Percentiles rank a stretch among this genome's conserved stretches.
Evolutionary conservation across 176 grass and related monocot genomes (phyloP).

Genomic region (Poa annua): DNA sequence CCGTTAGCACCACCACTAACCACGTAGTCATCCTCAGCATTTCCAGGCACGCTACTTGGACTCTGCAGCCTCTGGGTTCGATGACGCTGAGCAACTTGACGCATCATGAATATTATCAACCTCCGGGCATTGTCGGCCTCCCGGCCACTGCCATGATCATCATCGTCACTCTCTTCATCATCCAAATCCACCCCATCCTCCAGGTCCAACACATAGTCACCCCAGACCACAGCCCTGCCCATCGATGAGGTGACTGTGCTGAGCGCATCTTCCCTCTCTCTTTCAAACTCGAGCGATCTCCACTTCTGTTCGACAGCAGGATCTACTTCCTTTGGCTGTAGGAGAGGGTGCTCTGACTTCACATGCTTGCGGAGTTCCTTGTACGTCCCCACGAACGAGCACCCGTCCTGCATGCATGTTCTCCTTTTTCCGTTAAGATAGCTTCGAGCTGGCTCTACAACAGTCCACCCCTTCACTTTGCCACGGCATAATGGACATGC

Average conservation of each 20-base stretch:
- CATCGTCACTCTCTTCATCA: constrained; percentile 62
- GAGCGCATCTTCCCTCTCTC: constrained; percentile 89
- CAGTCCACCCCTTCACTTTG: constrained; percentile 94
- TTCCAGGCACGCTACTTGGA: constrained; percentile 44
- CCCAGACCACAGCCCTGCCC: constrained; percentile 80
- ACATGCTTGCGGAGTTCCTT: constrained; percentile 94
- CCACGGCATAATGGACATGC: constrained; percentile 93
- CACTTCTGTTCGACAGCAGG: constrained; percentile 85
- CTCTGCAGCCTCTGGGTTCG: constrained; percentile 65
- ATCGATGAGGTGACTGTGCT: constrained; percentile 84
- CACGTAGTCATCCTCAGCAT: constrained; percentile 35
- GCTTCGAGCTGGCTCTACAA: constrained; percentile 81
- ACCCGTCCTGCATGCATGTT: constrained; percentile 92
- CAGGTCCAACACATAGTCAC: constrained; percentile 81
- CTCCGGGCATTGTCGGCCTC: constrained; percentile 57
- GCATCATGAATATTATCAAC: constrained; percentile 81
- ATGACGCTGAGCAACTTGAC: constrained; percentile 69
- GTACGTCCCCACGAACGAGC: constrained; percentile 84
- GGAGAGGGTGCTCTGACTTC: constrained; percentile 75
- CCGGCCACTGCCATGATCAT: constrained; percentile 48
- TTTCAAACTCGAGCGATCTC: constrained; percentile 83
- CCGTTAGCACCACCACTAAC: constrained; percentile 45
- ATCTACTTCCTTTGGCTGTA: constrained; percentile 82
- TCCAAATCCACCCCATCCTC: constrained; percentile 54
- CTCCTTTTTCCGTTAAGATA: constrained; percentile 88